Evolutionary conservation across 208 protist species (phyloP), one percentile per base, ranked within the genome.

Genomic region (Wallacemonas rigidus): DNA sequence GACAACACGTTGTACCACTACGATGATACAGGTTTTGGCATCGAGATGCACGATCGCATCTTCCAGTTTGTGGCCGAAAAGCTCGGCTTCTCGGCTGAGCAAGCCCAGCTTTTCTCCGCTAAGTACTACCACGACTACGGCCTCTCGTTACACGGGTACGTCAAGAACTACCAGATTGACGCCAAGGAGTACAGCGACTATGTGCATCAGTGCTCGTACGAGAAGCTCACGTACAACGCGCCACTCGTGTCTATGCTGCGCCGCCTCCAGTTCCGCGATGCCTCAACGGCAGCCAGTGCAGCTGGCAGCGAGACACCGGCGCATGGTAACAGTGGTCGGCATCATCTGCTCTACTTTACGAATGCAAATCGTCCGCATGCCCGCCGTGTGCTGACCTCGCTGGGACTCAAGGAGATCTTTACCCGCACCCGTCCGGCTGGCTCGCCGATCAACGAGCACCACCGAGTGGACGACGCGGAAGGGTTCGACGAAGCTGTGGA

Each of bases 1-100:
- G 86, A 93, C 72, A 92, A 95, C 71, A 95, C 81, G 9, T 75
- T 95, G 15, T 93, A 93, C 80, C 57, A 77, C 56, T 89, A 85
- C 74, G 71, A 51, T 35, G 82, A 84, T 39, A 91, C 83, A 1
- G 73, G 77, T 40, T 82, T 93, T 55, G 55, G 74, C 36, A 15
- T 70, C 0, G 80, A 88, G 63, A 91, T 95, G 86, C 83, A 79
- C 56, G 71, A 77, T 36, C 75, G 69, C 43, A 89, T 93, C 35
- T 80, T 79, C 45, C 72, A 80, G 40, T 91, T 77, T 71, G 77
- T 82, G 17, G 47, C 51, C 9, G 56, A 78, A 39, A 69, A 72
- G 26, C 44, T 90, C 1, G 56, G 79, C 60, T 47, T 88, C 5
- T 67, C 80, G 2, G 2, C 26, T 39, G 76, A 86, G 39, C 76